phyloP scores from a whole-genome alignment of 345 rosid genomes.

The Barbarea vulgaris region DNA sequence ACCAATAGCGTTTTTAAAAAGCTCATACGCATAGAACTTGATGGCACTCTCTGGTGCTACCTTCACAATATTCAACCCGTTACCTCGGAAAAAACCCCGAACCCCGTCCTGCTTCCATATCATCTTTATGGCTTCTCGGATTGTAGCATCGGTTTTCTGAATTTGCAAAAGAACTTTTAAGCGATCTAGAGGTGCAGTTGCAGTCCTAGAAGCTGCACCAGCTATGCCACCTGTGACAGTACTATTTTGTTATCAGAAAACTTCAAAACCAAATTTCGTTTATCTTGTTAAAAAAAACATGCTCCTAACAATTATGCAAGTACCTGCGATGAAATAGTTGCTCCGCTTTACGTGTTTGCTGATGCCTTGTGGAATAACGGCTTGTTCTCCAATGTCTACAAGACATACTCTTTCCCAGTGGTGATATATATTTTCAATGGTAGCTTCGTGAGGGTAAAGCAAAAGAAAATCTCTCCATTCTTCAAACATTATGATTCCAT shows the following conservation, averaged over 20 bases:
- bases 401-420: slow-evolving; percentile 87
- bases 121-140: slow-evolving; percentile 64
- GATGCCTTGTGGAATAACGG: slow-evolving; percentile 82
- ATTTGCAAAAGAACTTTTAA: slow-evolving; percentile 84
- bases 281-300: not conserved
- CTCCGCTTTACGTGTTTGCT: slow-evolving; percentile 72
- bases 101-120: slow-evolving; percentile 73
- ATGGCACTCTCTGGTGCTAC: slow-evolving; percentile 96
- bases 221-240: slow-evolving; percentile 65
- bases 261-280: not conserved
- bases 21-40: slow-evolving; percentile 77
- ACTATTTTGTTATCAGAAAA: slow-evolving; percentile 8
- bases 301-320: not conserved
- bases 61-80: slow-evolving; percentile 80
- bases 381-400: slow-evolving; percentile 89
- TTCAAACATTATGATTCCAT: slow-evolving; percentile 88
- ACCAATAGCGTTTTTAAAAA: slow-evolving; percentile 61
- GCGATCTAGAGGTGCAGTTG: slow-evolving; percentile 90
- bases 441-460: slow-evolving; percentile 92
- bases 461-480: slow-evolving; percentile 97
- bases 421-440: slow-evolving; percentile 86
- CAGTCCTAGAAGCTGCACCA: slow-evolving; percentile 89
- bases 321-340: slow-evolving; percentile 75
- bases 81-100: slow-evolving; percentile 74
- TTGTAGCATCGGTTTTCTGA: slow-evolving; percentile 60